These are phyloP conservation scores for Blastobotrys aristatus DNA, from an alignment of 1,139 yeast genomes.

Conservation along the genomic window DNA sequence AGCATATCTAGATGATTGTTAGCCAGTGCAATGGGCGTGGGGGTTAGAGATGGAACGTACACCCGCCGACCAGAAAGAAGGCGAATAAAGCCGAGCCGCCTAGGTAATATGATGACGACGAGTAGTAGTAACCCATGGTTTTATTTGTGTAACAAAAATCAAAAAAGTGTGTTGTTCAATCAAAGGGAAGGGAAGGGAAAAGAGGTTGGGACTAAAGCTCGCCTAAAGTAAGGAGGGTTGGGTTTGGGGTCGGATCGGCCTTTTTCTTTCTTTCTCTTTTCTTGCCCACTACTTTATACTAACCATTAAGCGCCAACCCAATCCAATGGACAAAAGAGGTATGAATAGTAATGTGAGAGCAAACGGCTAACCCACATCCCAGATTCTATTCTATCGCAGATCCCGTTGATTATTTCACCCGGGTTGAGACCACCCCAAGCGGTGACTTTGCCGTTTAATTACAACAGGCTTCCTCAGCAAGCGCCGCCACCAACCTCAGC, in stretches of 20 bases:
- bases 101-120: slow-evolving; percentile 3
- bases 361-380: neutral
- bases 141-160: no score
- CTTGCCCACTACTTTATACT: no score
- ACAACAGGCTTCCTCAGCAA: slow-evolving; percentile 32
- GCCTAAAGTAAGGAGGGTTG: no score
- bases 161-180: no score
- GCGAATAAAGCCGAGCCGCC: slow-evolving; percentile 14
- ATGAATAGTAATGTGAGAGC: neutral
- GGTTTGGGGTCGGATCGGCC: no score
- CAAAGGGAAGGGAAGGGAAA: no score
- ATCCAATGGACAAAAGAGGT: slow-evolving; percentile 6
- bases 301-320: no score
- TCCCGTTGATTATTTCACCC: slow-evolving; percentile 57
- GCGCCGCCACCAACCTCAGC: slow-evolving; percentile 5
- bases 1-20: slow-evolving; percentile 52
- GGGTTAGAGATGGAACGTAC: neutral
- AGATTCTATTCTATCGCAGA: slow-evolving; percentile 40
- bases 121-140: slow-evolving; percentile 2
- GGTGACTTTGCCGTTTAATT: slow-evolving; percentile 49
- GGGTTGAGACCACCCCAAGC: slow-evolving; percentile 54
- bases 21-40: neutral
- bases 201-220: no score
- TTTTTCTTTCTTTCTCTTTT: no score
- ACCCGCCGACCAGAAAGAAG: slow-evolving; percentile 27